phyloP scores from a whole-genome alignment of 208 protist genomes.

The Trypanosomatidae sp. region DNA sequence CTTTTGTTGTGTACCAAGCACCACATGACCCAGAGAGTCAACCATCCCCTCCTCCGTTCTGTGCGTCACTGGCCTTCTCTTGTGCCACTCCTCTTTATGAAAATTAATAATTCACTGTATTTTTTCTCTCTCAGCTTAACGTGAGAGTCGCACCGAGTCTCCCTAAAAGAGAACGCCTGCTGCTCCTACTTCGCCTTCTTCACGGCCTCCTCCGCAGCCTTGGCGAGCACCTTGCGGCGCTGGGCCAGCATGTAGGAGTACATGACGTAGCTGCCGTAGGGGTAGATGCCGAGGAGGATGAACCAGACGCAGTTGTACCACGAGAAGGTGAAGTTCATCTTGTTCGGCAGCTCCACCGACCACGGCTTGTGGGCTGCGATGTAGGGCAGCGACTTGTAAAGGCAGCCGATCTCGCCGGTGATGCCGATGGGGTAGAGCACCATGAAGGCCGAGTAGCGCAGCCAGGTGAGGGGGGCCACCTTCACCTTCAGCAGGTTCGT shows the following conservation, averaged over 20 bases:
- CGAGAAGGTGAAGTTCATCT: conserved; percentile 78
- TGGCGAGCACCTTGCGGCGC: conserved; percentile 65
- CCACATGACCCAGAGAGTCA: too few species aligned
- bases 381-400: conserved; percentile 74
- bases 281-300: conserved; percentile 72
- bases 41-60: too few species aligned
- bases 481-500: conserved; percentile 52
- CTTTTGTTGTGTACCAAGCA: too few species aligned
- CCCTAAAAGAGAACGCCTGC: too few species aligned
- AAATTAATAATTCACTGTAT: not conserved
- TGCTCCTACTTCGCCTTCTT: conserved; percentile 23
- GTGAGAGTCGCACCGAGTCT: too few species aligned
- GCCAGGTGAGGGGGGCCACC: conserved; percentile 63
- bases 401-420: conserved; percentile 80
- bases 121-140: too few species aligned
- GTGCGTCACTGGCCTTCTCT: too few species aligned
- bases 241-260: conserved; percentile 92
- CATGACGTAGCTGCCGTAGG: conserved; percentile 82
- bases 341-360: conserved; percentile 78
- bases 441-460: conserved; percentile 90
- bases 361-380: conserved; percentile 62
- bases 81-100: too few species aligned
- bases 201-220: conserved; percentile 10
- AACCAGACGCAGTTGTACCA: conserved; percentile 76
- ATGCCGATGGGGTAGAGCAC: conserved; percentile 92